phyloP scores from a whole-genome alignment of 192 early-diverging fungal genomes.

The Coemansia sp. region DNA sequence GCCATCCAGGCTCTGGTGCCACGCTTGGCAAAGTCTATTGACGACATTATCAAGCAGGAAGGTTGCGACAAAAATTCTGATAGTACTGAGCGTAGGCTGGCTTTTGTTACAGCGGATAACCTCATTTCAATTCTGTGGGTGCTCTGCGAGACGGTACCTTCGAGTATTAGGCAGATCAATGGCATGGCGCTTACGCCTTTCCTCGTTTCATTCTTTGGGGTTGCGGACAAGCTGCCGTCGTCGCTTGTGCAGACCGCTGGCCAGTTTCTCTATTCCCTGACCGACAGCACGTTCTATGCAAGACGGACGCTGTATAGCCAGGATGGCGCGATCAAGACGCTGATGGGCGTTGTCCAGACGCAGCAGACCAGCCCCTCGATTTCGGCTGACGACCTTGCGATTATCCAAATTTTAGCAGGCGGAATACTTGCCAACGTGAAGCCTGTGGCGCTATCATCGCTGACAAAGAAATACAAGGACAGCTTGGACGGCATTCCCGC shows the following conservation, averaged over 20 bases:
- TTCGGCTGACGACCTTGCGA: constrained; percentile 58
- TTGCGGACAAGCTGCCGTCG: constrained; percentile 34
- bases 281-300: constrained; percentile 72
- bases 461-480: constrained; percentile 19
- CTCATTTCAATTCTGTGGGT: constrained; percentile 48
- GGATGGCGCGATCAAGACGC: constrained; percentile 56
- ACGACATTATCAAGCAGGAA: constrained; percentile 46
- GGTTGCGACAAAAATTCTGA: constrained; percentile 33
- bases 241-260: constrained; percentile 57
- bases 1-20: constrained; percentile 44
- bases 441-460: constrained; percentile 22
- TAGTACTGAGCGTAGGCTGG: constrained; percentile 43
- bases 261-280: constrained; percentile 82
- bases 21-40: constrained; percentile 48
- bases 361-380: neutral
- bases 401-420: constrained; percentile 70
- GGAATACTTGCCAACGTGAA: constrained; percentile 62
- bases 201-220: constrained; percentile 70
- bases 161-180: constrained; percentile 69
- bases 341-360: constrained; percentile 56
- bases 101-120: constrained; percentile 55
- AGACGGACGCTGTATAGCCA: constrained; percentile 62
- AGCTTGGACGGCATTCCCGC: constrained; percentile 31
- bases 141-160: constrained; percentile 71
- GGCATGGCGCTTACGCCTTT: constrained; percentile 63